Evolutionary conservation across 78 protist genomes (phyloP).

Genomic region (Cyanophora paradoxa): DNA sequence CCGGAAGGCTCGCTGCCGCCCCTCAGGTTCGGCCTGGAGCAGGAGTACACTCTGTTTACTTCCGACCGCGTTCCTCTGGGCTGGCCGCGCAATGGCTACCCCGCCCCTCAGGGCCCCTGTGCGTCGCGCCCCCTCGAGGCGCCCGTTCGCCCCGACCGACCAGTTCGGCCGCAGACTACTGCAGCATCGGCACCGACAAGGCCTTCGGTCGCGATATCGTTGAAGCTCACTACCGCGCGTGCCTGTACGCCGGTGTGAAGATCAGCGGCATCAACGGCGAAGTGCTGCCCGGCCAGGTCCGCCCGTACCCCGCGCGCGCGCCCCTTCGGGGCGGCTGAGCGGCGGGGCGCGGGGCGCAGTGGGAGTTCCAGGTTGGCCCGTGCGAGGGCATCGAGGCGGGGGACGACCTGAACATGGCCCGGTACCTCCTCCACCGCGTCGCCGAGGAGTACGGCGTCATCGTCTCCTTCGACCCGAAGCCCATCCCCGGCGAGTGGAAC

Average conservation of each 20-base stretch:
- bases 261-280: slow-evolving; percentile 80
- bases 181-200: slow-evolving; percentile 64
- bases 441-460: slow-evolving; percentile 57
- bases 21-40: slow-evolving; percentile 90
- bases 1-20: no score
- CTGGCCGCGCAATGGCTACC: slow-evolving; percentile 32
- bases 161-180: no score
- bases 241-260: slow-evolving; percentile 71
- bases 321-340: no score
- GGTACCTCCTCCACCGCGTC: slow-evolving; percentile 43
- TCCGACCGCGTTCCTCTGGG: slow-evolving; percentile 9
- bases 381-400: slow-evolving; percentile 75
- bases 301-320: no score
- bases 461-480: slow-evolving; percentile 76
- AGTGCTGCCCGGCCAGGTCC: no score
- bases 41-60: slow-evolving; percentile 64
- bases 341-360: slow-evolving; percentile 84
- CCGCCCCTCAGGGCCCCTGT: slow-evolving; percentile 85
- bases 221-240: no score
- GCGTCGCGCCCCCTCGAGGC: no score
- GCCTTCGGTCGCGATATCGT: slow-evolving; percentile 64
- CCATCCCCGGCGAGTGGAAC: slow-evolving; percentile 87
- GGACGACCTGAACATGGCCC: slow-evolving; percentile 60
- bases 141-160: no score
- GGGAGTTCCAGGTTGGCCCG: slow-evolving; percentile 87